A percentile compares a stretch with the other conserved stretches of the same genome.
These are phyloP conservation scores for Termitomyces sp. DNA, from an alignment of 1,284 basidiomycete genomes.

Conservation along the genomic window DNA sequence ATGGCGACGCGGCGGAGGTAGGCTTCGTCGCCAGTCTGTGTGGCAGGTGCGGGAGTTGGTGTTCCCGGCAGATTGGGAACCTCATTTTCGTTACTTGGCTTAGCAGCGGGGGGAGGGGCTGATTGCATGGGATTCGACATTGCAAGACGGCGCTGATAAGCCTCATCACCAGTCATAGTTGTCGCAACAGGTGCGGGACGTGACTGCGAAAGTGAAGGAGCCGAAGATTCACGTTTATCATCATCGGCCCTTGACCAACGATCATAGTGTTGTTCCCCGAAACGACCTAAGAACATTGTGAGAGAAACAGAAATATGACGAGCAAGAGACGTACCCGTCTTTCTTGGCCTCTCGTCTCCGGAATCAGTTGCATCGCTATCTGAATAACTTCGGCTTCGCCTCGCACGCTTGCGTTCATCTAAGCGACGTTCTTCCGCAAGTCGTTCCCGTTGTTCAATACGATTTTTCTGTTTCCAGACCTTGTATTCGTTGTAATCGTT, in stretches of 20 bases:
- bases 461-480: conserved; percentile 67
- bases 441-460: conserved; percentile 63
- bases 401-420: conserved; percentile 49
- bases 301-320: conserved; percentile 2
- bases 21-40: conserved; percentile 65
- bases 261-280: conserved; percentile 44
- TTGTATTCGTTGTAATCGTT: conserved; percentile 88
- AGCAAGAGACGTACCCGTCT: conserved; percentile 50
- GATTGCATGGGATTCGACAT: conserved; percentile 37
- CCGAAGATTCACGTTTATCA: conserved; percentile 30
- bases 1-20: conserved; percentile 60
- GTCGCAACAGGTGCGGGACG: conserved; percentile 31
- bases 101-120: conserved; percentile 15
- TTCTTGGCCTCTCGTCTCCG: conserved; percentile 67
- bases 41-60: conserved; percentile 19
- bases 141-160: conserved; percentile 55
- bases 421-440: conserved; percentile 46
- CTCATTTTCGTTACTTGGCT: conserved; percentile 24
- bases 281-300: conserved; percentile 43
- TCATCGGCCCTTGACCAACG: conserved; percentile 52
- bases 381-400: conserved; percentile 58
- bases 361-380: conserved; percentile 60
- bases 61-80: conserved; percentile 27
- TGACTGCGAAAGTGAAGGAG: conserved; percentile 14
- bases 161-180: conserved; percentile 56